phyloP scores from a whole-genome alignment of 1,284 basidiomycete species.

The Boletus semigastroideus region DNA sequence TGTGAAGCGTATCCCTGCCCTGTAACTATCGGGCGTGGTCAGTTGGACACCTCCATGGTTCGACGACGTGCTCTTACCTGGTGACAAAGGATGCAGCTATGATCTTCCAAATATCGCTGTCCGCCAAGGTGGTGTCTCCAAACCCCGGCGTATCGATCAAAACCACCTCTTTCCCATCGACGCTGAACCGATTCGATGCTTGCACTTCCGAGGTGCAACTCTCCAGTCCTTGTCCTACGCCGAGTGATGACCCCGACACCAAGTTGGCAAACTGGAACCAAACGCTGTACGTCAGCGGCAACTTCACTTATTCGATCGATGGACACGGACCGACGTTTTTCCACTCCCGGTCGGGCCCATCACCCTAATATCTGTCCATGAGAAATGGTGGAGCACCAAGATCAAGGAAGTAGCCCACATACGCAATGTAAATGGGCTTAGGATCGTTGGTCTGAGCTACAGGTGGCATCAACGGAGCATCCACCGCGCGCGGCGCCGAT shows the following conservation, averaged over 20 bases:
- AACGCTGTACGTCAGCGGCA: background rate
- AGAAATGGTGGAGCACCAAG: conserved; percentile 4
- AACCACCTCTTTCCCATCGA: conserved; percentile 29
- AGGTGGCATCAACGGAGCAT: background rate
- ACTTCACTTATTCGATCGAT: background rate
- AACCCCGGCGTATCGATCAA: conserved; percentile 41
- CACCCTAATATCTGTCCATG: conserved; percentile 19
- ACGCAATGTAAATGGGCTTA: conserved; percentile 33
- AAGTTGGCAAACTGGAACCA: conserved; percentile 35
- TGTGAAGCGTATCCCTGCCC: conserved; percentile 31
- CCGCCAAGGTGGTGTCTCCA: conserved; percentile 37
- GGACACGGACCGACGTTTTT: conserved; percentile 32
- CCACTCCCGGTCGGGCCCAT: conserved; percentile 35
- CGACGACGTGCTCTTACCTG: conserved; percentile 18
- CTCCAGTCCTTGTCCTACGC: conserved; percentile 33
- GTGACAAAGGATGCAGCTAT: conserved; percentile 35
- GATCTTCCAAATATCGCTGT: conserved; percentile 36
- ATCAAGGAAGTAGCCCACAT: conserved; percentile 8
- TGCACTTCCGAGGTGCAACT: conserved; percentile 38
- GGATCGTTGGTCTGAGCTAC: background rate
- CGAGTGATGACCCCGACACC: conserved; percentile 31
- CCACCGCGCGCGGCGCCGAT: conserved; percentile 4
- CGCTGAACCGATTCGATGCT: conserved; percentile 22
- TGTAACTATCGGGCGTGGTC: conserved; percentile 33
- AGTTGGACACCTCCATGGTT: background rate